A percentile compares a stretch with the other conserved stretches of the same genome.
phyloP scores from a whole-genome alignment of 2,329 filamentous ascomycete genomes.

The Coleophoma crateriformis region DNA sequence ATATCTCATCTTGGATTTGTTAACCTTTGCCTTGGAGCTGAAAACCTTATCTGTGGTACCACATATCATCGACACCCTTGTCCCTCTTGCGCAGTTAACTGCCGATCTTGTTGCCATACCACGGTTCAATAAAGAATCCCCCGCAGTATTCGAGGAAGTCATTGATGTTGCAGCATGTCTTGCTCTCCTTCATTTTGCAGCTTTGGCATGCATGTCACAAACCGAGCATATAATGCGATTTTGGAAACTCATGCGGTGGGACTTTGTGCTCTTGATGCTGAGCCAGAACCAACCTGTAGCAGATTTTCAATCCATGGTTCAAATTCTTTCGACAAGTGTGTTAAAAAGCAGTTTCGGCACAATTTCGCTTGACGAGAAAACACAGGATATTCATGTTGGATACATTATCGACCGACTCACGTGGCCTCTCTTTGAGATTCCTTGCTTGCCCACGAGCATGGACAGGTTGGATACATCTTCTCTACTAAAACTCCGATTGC shows the following conservation, averaged over 20 bases:
- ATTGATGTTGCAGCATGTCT: slow-evolving; percentile 61
- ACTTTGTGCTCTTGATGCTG: slow-evolving; percentile 63
- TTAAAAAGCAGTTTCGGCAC: slow-evolving; percentile 61
- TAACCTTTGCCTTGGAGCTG: slow-evolving; percentile 58
- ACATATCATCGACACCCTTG: slow-evolving; percentile 50
- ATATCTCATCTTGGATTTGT: slow-evolving; percentile 57
- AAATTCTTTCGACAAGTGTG: slow-evolving; percentile 61
- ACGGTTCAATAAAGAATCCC: slow-evolving; percentile 31
- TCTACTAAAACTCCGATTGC: slow-evolving; percentile 21
- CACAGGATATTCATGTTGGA: slow-evolving; percentile 29
- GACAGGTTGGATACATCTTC: slow-evolving; percentile 16
- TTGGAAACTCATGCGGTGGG: slow-evolving; percentile 62
- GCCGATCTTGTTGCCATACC: slow-evolving; percentile 46
- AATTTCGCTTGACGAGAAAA: slow-evolving; percentile 40
- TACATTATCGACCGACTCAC: slow-evolving; percentile 31
- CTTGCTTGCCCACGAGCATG: slow-evolving; percentile 24
- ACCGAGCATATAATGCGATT: slow-evolving; percentile 38
- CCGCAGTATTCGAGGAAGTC: slow-evolving; percentile 43
- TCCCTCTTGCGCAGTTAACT: slow-evolving; percentile 51
- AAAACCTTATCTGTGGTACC: slow-evolving; percentile 55
- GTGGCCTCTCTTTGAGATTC: slow-evolving; percentile 36
- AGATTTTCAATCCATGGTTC: slow-evolving; percentile 60
- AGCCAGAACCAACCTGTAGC: slow-evolving; percentile 58
- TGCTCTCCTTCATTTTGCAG: slow-evolving; percentile 58
- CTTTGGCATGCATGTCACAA: slow-evolving; percentile 48